Evolutionary conservation across 345 rosid genomes (phyloP).

Genomic region (Linum lewisii): DNA sequence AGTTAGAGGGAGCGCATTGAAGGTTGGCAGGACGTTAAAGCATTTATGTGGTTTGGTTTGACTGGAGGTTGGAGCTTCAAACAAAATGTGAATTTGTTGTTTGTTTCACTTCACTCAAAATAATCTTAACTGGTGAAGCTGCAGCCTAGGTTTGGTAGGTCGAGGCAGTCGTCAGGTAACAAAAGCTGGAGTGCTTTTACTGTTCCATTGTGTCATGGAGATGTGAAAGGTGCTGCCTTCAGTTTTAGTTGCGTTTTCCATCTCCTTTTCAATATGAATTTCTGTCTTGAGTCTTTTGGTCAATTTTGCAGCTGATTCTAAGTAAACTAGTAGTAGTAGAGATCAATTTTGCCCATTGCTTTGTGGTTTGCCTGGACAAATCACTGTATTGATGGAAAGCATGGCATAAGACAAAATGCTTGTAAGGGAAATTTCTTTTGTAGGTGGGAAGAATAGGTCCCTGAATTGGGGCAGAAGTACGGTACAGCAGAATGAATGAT

Average conservation of each 20-base stretch:
- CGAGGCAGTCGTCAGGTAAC: neutral
- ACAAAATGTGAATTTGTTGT: neutral
- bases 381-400: neutral
- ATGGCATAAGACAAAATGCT: conserved; percentile 5
- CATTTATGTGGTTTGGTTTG: conserved; percentile 8
- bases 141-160: neutral
- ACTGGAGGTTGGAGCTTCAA: neutral
- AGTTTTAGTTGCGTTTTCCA: neutral
- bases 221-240: neutral
- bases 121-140: neutral
- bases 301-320: no score
- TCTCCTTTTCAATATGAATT: neutral
- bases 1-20: neutral
- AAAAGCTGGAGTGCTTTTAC: neutral
- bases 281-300: neutral
- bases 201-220: neutral
- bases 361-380: conserved; percentile 7
- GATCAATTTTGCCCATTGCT: neutral
- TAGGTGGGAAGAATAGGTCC: neutral
- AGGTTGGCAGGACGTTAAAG: neutral
- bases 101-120: neutral
- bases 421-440: neutral
- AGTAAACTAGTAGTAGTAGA: neutral
- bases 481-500: conserved; percentile 10
- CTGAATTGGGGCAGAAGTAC: conserved; percentile 2